Evolutionary conservation across 208 protist species (phyloP).

Genomic region (Acanthamoeba castellanii): DNA sequence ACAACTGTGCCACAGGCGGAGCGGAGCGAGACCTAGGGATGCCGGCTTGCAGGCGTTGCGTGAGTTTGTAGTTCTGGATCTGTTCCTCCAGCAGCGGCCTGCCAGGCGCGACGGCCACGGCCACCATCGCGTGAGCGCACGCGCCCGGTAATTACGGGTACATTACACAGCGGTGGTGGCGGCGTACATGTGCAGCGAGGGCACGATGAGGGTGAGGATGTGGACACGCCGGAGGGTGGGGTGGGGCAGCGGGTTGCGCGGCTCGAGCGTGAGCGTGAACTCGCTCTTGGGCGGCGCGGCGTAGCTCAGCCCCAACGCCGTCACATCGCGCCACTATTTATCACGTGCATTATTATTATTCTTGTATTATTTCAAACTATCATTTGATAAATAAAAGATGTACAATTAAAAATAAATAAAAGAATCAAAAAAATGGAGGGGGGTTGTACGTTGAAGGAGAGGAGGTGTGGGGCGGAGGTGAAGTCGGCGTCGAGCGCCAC

Average conservation of each 20-base stretch:
- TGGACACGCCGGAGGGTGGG: constrained; percentile 14
- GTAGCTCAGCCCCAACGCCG: constrained; percentile 15
- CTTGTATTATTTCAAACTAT: too few relatives aligned
- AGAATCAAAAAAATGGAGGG: not conserved
- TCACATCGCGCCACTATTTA: not conserved
- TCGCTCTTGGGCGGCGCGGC: not conserved
- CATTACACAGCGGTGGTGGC: not conserved
- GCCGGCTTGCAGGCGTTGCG: not conserved
- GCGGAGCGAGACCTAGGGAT: not conserved
- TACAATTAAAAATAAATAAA: not conserved
- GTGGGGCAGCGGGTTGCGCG: not conserved
- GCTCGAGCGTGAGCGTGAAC: not conserved
- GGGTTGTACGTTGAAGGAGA: not conserved
- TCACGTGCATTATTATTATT: too few relatives aligned
- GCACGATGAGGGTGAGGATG: constrained; percentile 22
- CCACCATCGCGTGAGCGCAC: too few relatives aligned
- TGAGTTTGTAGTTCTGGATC: not conserved
- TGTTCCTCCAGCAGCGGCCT: not conserved
- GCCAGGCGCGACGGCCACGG: not conserved
- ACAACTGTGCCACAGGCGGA: not conserved
- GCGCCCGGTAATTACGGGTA: not conserved
- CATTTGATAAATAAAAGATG: not conserved
- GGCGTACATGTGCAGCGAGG: not conserved
- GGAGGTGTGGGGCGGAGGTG: not conserved
- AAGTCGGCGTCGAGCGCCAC: constrained; percentile 26